Evolutionary conservation across 805 yeast species (phyloP), one percentile per base, ranked within the genome.

Genomic region (Priceomyces fermenticarens): DNA sequence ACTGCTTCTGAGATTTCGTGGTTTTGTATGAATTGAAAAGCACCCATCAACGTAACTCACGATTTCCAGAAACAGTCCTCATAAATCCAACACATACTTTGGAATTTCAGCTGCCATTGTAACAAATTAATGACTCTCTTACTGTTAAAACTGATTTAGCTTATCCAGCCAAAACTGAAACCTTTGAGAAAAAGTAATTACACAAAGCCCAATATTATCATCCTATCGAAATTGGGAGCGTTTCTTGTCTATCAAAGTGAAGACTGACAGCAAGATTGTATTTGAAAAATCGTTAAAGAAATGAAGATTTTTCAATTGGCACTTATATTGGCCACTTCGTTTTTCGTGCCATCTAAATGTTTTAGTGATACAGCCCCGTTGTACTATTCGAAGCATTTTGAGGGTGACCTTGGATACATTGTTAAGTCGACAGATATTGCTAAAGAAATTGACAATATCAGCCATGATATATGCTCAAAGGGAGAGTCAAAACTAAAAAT

Each of bases 71-170:
- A 31, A 13, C 33, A 12, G 25, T 8, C 8, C 4, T 20, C 25
- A 8, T 20, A 20, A 20, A 20, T 33, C n/a, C 8, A 23, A 33
- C 35, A 62, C 68, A 25, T 62, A 63, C 66, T 62, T 65, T 41
- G 77, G 75, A 42, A 72, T 66, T 48, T 70, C 76, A 13, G 63
- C 65, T 30, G 67, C 55, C 67, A 62, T 63, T 12, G 36, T 39
- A 51, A 14, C 6, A 11, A 35, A 32, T 31, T 9, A 25, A 8
- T 35, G 30, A 20, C 25, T 5, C 4, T 20, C 8, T 20, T 20
- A 20, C 25, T 20, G 25, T 20, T 29, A 29, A 29, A 29, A 12
- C 9, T 5, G 32, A 4, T 14, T 14, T 29, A 4, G 13, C 15
- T 29, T 29, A 29, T 29, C 15, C 14, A 29, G 32, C 15, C 14